Percentiles rank a stretch among this genome's conserved stretches.
phyloP scores from a whole-genome alignment of 495 filamentous ascomycete species.

The Trichoderma asperelloides region DNA sequence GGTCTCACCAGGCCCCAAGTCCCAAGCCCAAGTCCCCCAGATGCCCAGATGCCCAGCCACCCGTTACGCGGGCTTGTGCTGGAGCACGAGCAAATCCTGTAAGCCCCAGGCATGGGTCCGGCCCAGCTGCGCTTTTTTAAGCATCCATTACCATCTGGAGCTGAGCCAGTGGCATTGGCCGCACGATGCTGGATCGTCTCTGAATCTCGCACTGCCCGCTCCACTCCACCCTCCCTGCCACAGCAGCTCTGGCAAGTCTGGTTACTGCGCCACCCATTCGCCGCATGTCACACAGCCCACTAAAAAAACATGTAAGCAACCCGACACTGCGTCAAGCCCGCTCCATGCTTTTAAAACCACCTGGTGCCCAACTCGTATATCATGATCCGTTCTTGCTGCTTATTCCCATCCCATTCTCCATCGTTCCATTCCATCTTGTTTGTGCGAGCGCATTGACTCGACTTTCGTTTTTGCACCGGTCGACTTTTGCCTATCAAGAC shows the following conservation, averaged over 20 bases:
- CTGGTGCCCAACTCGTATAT: not conserved
- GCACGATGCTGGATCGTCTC: not conserved
- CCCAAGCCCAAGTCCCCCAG: too few species aligned
- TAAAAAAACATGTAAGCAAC: not conserved
- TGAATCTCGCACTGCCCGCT: slow-evolving; percentile 8
- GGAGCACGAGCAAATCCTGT: too few species aligned
- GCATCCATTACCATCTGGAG: too few species aligned
- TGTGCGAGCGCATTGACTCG: not conserved
- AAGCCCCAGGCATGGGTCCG: too few species aligned
- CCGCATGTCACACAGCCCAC: not conserved
- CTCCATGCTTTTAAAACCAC: slow-evolving; percentile 5
- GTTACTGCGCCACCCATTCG: slow-evolving; percentile 5
- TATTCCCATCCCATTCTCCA: not conserved
- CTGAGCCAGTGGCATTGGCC: too few species aligned
- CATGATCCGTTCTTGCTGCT: not conserved
- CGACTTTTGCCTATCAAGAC: not conserved
- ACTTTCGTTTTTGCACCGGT: not conserved
- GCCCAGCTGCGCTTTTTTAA: too few species aligned
- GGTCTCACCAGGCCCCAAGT: too few species aligned
- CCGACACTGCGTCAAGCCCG: not conserved
- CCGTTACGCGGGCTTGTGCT: too few species aligned
- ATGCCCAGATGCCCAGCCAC: too few species aligned
- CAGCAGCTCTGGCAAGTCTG: not conserved
- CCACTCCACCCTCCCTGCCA: not conserved
- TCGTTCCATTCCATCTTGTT: not conserved